A percentile compares a stretch with the other conserved stretches of the same genome.
Evolutionary conservation across 352 stramenopile species (phyloP).

Genomic region (Phytophthora tubulina): DNA sequence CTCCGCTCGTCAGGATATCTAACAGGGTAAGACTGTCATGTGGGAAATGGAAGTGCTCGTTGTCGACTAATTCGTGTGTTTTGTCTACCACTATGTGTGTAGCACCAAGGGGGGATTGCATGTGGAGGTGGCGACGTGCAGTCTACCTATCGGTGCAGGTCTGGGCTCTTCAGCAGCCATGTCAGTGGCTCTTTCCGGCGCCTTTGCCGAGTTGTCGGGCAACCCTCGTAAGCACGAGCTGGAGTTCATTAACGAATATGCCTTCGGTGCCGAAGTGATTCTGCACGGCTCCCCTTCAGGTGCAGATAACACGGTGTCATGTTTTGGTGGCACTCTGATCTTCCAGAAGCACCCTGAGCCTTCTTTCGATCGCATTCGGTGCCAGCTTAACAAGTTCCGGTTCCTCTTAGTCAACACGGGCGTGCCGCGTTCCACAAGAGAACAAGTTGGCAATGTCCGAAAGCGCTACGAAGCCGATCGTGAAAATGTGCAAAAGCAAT

Average conservation of each 20-base stretch:
- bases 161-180: conserved; percentile 93
- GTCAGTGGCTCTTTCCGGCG: conserved; percentile 84
- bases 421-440: conserved; percentile 90
- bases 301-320: conserved; percentile 93
- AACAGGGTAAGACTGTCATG: conserved; percentile 27
- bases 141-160: conserved; percentile 87
- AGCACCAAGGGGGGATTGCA: conserved; percentile 41
- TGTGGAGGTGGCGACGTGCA: conserved; percentile 60
- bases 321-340: conserved; percentile 87
- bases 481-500: conserved; percentile 55
- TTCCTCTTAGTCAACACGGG: conserved; percentile 93
- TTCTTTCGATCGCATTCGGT: conserved; percentile 55
- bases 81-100: conserved; percentile 3
- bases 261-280: conserved; percentile 90
- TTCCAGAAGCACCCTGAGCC: conserved; percentile 73
- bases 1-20: conserved; percentile 52
- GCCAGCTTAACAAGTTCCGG: conserved; percentile 71
- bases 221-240: conserved; percentile 36
- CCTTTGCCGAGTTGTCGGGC: conserved; percentile 55
- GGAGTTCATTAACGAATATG: conserved; percentile 85
- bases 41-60: background rate
- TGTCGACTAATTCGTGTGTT: conserved; percentile 5
- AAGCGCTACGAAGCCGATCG: conserved; percentile 65
- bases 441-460: conserved; percentile 84
- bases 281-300: conserved; percentile 92